Percentiles rank a stretch among this genome's conserved stretches.
Conservation (phyloP, 768 basidiomycete genomes). For the button mushroom (Agaricus bisporus) region DNA sequence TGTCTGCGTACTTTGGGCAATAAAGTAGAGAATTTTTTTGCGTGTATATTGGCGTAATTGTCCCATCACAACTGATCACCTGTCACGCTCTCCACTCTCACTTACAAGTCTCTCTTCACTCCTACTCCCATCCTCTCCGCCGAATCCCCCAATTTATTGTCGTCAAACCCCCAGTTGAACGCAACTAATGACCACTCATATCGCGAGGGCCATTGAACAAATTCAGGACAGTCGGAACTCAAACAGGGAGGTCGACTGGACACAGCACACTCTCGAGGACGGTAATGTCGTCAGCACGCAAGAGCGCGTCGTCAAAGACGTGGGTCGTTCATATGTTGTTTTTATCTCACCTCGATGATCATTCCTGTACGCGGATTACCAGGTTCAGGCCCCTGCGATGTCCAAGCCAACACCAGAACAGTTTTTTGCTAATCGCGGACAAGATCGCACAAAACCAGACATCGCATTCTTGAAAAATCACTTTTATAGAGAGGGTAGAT, state of each 20-base stretch:
- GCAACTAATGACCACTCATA: conserved; percentile 42
- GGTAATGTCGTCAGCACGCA: conserved; percentile 88
- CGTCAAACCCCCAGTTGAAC: conserved; percentile 9
- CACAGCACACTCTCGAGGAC: conserved; percentile 89
- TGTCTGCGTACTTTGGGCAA: conserved; percentile 64
- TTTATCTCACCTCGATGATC: conserved; percentile 1
- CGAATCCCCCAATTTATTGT: conserved; percentile 7
- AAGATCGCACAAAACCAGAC: conserved; percentile 88
- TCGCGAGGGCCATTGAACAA: conserved; percentile 63
- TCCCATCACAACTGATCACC: conserved; percentile 6
- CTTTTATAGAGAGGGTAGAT: conserved; percentile 92
- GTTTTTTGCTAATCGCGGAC: conserved; percentile 70
- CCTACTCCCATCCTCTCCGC: conserved; percentile 7
- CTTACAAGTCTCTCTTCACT: conserved; percentile 4
- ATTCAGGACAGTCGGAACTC: conserved; percentile 43
- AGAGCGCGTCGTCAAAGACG: conserved; percentile 95
- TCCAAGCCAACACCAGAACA: conserved; percentile 85
- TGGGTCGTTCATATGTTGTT: conserved; percentile 28
- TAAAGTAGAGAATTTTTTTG: conserved; percentile 6
- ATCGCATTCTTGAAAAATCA: conserved; percentile 98
- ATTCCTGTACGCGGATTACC: neutral
- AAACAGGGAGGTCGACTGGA: conserved; percentile 76
- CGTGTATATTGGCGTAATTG: conserved; percentile 9
- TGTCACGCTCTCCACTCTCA: conserved; percentile 8
- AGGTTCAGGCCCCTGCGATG: conserved; percentile 99